Base-by-base conservation (phyloP, 805 yeast species). In the Yueomyces sinensis region DNA sequence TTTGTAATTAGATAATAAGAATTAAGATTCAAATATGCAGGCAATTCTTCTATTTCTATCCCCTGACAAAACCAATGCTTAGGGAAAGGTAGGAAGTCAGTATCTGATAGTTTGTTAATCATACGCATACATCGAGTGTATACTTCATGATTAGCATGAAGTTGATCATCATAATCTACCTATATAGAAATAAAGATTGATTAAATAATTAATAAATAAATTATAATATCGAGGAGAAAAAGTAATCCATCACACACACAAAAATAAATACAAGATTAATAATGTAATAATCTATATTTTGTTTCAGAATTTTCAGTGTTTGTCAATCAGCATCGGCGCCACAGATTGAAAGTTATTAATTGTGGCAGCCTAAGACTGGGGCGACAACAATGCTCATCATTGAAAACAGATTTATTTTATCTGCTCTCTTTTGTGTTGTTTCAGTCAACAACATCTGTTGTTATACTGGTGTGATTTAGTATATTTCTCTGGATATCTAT, bases 91-190 rank as follows among this genome's bases (percentile, higher is more conserved):
- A n/a, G n/a, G n/a, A n/a, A n/a, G n/a, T n/a, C n/a, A n/a, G n/a
- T n/a, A n/a, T n/a, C n/a, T n/a, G n/a, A n/a, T n/a, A n/a, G n/a
- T n/a, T n/a, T n/a, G n/a, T n/a, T n/a, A n/a, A n/a, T n/a, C n/a
- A n/a, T n/a, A n/a, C n/a, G n/a, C n/a, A n/a, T n/a, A n/a, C n/a
- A n/a, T n/a, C n/a, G n/a, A n/a, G n/a, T n/a, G n/a, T n/a, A n/a
- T n/a, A n/a, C n/a, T n/a, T 55, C 60, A 55, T 55, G 58, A 55
- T 55, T 55, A 55, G 60, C 60, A 55, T 55, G 59, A 47, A 53
- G 24, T 29, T 17, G 23, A 32, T 36, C 35, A 36, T 36, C 38
- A 29, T 30, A n/a, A 29, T 29, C 30, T 17, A 13, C 7, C 30
- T 9, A 9, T 7, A 16, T 24, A 24, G 30, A 39, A 13, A 25